Conservation (phyloP, 2,329 filamentous ascomycete genomes). For the Apiospora hydei region DNA sequence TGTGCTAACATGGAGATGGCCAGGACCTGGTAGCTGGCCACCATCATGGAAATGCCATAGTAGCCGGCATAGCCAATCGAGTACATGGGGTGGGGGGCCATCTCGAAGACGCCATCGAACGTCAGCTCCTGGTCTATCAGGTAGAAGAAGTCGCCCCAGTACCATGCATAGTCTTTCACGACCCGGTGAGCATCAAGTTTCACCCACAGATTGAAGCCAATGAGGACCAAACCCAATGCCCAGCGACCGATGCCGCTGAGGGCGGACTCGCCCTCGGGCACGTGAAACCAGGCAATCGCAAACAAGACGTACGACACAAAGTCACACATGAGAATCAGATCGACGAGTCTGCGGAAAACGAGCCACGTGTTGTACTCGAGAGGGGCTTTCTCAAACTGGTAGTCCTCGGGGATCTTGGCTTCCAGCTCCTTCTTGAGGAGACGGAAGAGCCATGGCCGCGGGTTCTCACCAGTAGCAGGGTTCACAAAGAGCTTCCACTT, state of each 20-base stretch:
- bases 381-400: constrained; percentile 90
- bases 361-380: constrained; percentile 99
- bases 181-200: constrained; percentile 97
- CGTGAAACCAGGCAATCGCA: constrained; percentile 84
- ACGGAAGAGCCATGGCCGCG: constrained; percentile 80
- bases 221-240: constrained; percentile 76
- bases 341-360: constrained; percentile 92
- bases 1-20: constrained; percentile 97
- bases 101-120: constrained; percentile 98
- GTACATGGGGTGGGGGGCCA: constrained; percentile 99
- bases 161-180: constrained; percentile 99
- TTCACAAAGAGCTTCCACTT: constrained; percentile 87
- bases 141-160: constrained; percentile 99
- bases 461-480: constrained; percentile 81
- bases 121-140: constrained; percentile 97
- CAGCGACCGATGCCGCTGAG: constrained; percentile 78
- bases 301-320: constrained; percentile 97
- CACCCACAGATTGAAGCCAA: constrained; percentile 97
- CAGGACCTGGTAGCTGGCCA: constrained; percentile 95
- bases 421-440: constrained; percentile 90
- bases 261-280: constrained; percentile 74
- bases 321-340: constrained; percentile 98
- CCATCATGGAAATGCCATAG: constrained; percentile 98
- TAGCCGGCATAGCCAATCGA: constrained; percentile 97
- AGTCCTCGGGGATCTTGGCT: constrained; percentile 92